Conservation (phyloP, 148 eudicot species). For the Amaranthus palmeri region DNA sequence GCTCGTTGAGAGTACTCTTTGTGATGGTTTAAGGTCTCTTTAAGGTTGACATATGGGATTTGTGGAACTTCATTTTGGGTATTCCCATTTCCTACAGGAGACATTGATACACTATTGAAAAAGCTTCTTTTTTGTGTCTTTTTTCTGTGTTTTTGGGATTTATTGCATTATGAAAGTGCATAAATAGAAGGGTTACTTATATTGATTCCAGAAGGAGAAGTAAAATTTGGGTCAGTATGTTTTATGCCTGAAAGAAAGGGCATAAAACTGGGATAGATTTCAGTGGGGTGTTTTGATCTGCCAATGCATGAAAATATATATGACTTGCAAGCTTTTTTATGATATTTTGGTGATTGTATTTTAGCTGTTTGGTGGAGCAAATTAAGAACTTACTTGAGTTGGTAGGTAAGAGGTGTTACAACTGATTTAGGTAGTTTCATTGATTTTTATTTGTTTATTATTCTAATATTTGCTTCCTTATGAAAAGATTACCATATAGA, state of each 20-base stretch:
- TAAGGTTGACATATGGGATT: constrained; percentile 56
- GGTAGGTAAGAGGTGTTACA: constrained; percentile 29
- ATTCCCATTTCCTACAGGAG: constrained; percentile 22
- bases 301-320: constrained; percentile 1
- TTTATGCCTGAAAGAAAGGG: constrained; percentile 19
- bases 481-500: too few relatives aligned
- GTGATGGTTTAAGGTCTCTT: constrained; percentile 42
- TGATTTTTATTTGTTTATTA: too few relatives aligned
- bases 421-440: constrained; percentile 1
- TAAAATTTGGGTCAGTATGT: neutral
- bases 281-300: neutral
- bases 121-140: neutral
- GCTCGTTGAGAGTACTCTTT: constrained; percentile 39
- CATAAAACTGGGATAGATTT: constrained; percentile 1
- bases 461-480: too few relatives aligned
- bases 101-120: constrained; percentile 10
- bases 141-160: neutral
- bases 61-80: constrained; percentile 17
- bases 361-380: constrained; percentile 41
- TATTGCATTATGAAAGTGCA: constrained; percentile 10
- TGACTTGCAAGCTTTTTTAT: constrained; percentile 13
- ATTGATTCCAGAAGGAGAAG: neutral
- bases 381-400: constrained; percentile 27
- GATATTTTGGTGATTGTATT: constrained; percentile 19
- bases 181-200: constrained; percentile 14